phyloP scores from a whole-genome alignment of 1,139 yeast genomes.

The Sugiyamaella castrensis region DNA sequence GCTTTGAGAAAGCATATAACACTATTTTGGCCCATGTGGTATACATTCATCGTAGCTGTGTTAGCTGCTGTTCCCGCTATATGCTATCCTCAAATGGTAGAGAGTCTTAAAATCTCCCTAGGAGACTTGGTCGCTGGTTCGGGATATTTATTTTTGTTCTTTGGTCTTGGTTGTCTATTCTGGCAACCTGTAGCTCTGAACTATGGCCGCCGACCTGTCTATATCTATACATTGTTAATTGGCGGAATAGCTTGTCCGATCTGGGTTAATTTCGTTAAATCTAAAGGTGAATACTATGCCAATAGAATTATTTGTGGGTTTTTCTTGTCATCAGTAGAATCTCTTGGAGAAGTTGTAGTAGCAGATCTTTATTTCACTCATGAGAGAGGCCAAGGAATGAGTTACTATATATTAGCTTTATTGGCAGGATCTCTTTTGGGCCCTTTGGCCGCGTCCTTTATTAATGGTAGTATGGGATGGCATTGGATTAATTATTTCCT shows the following conservation, averaged over 20 bases:
- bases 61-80: slow-evolving; percentile 41
- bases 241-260: slow-evolving; percentile 28
- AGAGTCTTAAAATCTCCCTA: slow-evolving; percentile 43
- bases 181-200: slow-evolving; percentile 52
- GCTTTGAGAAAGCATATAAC: slow-evolving; percentile 37
- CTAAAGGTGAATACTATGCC: slow-evolving; percentile 38
- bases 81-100: slow-evolving; percentile 18
- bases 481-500: slow-evolving; percentile 83
- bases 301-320: slow-evolving; percentile 46
- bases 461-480: slow-evolving; percentile 56
- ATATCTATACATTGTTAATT: slow-evolving; percentile 34
- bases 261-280: slow-evolving; percentile 33
- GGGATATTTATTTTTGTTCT: slow-evolving; percentile 47
- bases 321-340: slow-evolving; percentile 54
- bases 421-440: slow-evolving; percentile 75
- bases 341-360: slow-evolving; percentile 47
- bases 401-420: slow-evolving; percentile 69
- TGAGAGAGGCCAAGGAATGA: slow-evolving; percentile 71
- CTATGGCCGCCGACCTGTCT: slow-evolving; percentile 52
- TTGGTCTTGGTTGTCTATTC: slow-evolving; percentile 50
- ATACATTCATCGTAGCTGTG: slow-evolving; percentile 45
- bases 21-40: slow-evolving; percentile 36
- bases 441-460: slow-evolving; percentile 72
- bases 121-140: slow-evolving; percentile 48
- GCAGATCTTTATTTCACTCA: slow-evolving; percentile 57